A percentile compares a stretch with the other conserved stretches of the same genome.
These are phyloP conservation scores for Hypoxylon sp. DNA, from an alignment of 2,329 filamentous ascomycete genomes.

Conservation along the genomic window DNA sequence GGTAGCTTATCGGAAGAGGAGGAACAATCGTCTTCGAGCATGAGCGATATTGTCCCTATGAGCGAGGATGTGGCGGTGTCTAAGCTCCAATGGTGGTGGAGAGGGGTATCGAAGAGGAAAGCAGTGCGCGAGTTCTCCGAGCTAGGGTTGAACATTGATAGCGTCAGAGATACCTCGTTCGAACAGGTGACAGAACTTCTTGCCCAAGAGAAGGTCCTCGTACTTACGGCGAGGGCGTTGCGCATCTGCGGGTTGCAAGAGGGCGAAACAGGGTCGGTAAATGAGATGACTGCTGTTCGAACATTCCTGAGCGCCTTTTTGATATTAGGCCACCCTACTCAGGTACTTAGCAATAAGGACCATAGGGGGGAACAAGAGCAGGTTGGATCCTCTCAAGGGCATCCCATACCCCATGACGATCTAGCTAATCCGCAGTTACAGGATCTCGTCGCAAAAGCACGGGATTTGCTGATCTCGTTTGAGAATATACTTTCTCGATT, in stretches of 20 bases:
- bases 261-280: slow-evolving; percentile 67
- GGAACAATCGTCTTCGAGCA: slow-evolving; percentile 55
- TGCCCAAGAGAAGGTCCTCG: slow-evolving; percentile 70
- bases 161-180: slow-evolving; percentile 74
- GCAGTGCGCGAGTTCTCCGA: slow-evolving; percentile 71
- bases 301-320: slow-evolving; percentile 83
- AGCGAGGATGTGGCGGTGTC: slow-evolving; percentile 69
- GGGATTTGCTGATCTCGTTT: slow-evolving; percentile 80
- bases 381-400: slow-evolving; percentile 54
- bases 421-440: slow-evolving; percentile 69
- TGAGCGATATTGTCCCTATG: slow-evolving; percentile 63
- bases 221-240: slow-evolving; percentile 72
- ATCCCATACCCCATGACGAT: slow-evolving; percentile 59
- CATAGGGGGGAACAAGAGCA: slow-evolving; percentile 68
- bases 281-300: slow-evolving; percentile 74
- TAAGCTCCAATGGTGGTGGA: slow-evolving; percentile 77
- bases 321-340: slow-evolving; percentile 79
- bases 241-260: slow-evolving; percentile 75
- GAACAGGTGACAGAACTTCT: slow-evolving; percentile 77
- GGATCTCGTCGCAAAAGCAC: slow-evolving; percentile 79
- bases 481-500: slow-evolving; percentile 75
- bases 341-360: slow-evolving; percentile 79
- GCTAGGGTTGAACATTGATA: slow-evolving; percentile 74
- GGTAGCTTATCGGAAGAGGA: slow-evolving; percentile 57
- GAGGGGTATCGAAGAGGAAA: slow-evolving; percentile 63